These are phyloP conservation scores for Boletus rex-veris DNA, from an alignment of 768 basidiomycete genomes.

Conservation along the genomic window DNA sequence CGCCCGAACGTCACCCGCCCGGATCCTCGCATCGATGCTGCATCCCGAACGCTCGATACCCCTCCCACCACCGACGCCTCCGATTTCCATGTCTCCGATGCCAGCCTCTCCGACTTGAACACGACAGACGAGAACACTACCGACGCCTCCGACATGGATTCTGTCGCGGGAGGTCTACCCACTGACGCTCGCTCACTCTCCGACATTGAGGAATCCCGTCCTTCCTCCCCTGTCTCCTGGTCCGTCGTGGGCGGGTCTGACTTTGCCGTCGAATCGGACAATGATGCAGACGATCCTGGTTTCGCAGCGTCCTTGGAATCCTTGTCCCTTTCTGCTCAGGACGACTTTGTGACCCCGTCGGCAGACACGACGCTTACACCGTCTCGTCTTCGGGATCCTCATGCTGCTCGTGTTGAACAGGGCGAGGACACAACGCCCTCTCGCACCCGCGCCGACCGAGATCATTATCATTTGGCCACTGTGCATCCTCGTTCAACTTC, in stretches of 20 bases:
- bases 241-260: conserved; percentile 35
- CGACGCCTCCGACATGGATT: conserved; percentile 27
- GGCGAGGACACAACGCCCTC: conserved; percentile 8
- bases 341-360: conserved; percentile 8
- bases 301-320: conserved; percentile 35
- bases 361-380: conserved; percentile 6
- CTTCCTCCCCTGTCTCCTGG: conserved; percentile 35
- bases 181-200: conserved; percentile 16
- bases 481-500: conserved; percentile 42
- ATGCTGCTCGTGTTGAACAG: neutral
- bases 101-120: conserved; percentile 36
- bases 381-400: neutral
- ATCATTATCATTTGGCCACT: conserved; percentile 32
- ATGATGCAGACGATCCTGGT: conserved; percentile 28
- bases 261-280: conserved; percentile 28
- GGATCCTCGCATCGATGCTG: conserved; percentile 35
- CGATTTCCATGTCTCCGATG: conserved; percentile 49
- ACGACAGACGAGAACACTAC: conserved; percentile 20
- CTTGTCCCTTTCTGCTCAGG: conserved; percentile 32
- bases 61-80: conserved; percentile 71
- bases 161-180: conserved; percentile 7
- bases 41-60: conserved; percentile 50
- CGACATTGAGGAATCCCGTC: conserved; percentile 29
- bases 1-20: conserved; percentile 71
- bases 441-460: conserved; percentile 19